Evolutionary conservation across 2,329 filamentous ascomycete genomes (phyloP).

Genomic region (Davidsoniella virescens): DNA sequence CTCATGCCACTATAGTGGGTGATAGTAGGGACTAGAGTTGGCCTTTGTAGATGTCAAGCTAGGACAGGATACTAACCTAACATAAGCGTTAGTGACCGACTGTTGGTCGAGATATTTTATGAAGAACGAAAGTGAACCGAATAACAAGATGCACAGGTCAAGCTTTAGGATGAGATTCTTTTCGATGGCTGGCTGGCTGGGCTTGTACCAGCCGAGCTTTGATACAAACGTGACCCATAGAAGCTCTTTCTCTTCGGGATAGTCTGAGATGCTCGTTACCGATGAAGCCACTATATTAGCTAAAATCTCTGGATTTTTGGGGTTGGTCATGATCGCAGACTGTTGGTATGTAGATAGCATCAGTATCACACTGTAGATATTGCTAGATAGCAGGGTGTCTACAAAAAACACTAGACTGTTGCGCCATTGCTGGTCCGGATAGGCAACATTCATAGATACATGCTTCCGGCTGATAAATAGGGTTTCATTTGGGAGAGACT

Average conservation of each 20-base stretch:
- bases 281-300: not conserved
- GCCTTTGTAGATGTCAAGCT: no score
- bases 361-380: no score
- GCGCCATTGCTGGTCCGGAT: no score
- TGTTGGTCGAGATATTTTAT: conserved; percentile 25
- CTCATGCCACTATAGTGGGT: conserved; percentile 22
- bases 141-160: conserved; percentile 23
- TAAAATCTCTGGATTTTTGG: no score
- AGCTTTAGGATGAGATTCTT: conserved; percentile 23
- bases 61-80: conserved; percentile 17
- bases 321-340: no score
- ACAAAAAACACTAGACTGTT: no score
- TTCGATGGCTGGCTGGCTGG: conserved; percentile 19
- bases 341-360: no score
- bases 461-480: no score
- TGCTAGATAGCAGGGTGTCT: no score
- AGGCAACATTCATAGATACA: no score
- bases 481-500: no score
- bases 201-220: conserved; percentile 20
- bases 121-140: conserved; percentile 25
- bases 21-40: not conserved
- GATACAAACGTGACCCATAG: conserved; percentile 19
- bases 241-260: conserved; percentile 12
- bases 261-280: not conserved
- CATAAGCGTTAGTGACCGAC: conserved; percentile 23